Conservation (phyloP, 306 rosid genomes). For the Purshia tridentata region DNA sequence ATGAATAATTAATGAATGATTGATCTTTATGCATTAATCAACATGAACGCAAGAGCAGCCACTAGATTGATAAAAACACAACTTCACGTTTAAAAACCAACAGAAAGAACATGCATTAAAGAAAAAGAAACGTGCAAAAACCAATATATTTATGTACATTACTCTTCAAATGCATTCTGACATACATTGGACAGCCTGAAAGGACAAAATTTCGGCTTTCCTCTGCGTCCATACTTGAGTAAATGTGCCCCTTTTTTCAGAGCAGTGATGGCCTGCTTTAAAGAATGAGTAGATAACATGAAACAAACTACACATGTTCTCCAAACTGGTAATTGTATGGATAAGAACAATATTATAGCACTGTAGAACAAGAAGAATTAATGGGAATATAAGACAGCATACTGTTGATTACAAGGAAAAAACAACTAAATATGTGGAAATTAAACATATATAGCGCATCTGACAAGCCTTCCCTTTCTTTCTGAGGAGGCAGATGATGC, state of each 20-base stretch:
- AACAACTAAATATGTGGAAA: neutral
- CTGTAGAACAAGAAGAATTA: neutral
- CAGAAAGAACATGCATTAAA: conserved; percentile 1
- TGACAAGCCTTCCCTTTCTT: neutral
- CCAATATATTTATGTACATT: neutral
- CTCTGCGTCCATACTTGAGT: conserved; percentile 98
- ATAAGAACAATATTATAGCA: neutral
- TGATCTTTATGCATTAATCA: neutral
- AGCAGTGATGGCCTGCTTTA: conserved; percentile 83
- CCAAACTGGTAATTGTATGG: neutral
- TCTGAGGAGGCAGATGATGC: neutral
- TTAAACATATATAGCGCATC: neutral
- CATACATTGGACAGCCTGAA: conserved; percentile 93
- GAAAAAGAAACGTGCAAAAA: neutral
- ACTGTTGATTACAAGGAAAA: neutral
- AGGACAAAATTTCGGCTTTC: conserved; percentile 94
- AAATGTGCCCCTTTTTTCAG: conserved; percentile 87
- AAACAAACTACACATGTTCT: conserved; percentile 6
- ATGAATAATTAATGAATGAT: neutral
- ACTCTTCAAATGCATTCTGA: conserved; percentile 9
- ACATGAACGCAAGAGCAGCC: neutral
- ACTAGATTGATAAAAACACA: neutral
- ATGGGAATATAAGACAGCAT: neutral
- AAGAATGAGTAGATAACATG: conserved; percentile 21
- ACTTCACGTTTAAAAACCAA: neutral